Base-by-base conservation (phyloP, 169 alveolate genomes). In the Eimeria sp. region DNA sequence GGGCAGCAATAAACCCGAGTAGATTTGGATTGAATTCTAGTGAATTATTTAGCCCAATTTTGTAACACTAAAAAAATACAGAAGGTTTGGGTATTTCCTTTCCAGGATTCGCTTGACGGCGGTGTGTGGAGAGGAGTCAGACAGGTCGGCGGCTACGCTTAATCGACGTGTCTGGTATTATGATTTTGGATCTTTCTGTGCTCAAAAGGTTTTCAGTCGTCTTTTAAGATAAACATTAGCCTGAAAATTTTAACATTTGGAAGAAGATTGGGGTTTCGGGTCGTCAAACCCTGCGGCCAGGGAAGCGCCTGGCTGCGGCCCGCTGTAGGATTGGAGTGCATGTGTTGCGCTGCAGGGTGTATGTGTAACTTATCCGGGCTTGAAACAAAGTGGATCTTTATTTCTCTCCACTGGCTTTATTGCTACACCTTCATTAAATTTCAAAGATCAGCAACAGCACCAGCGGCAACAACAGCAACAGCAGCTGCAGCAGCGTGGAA, bases 271-370 rank as follows among this genome's bases (percentile, higher is more conserved):
- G 27, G 11, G 7, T 61, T 61, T 61, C 7, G 11, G 18, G n/a
- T 18, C 27, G 70, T 25, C 70, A 61, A 61, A 18, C 70, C n/a
- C 70, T 20, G 0, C n/a, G 7, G n/a, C 20, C n/a, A 11, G n/a
- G n/a, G 70, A 9, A 61, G 70, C 70, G 70, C 70, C n/a, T 61
- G 70, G 70, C 70, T 61, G 70, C 70, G 70, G 70, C 70, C 70
- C 70, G n/a, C 27, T 20, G 20, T 61, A 61, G 27, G n/a, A 6
- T 18, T 13, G 70, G 27, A 9, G 70, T 61, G 70, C 70, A 61
- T 61, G 70, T 61, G 70, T 9, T 61, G 20, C 18, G n/a, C 70
- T 20, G 9, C n/a, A 61, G 70, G 20, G n/a, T 61, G n/a, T 61
- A 9, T 61, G 70, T 61, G n/a, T 11, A 25, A 4, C 27, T 61